A percentile compares a stretch with the other conserved stretches of the same genome.
Evolutionary conservation across 2,329 filamentous ascomycete genomes (phyloP).

Genomic region (Fusarium fracticaudum): DNA sequence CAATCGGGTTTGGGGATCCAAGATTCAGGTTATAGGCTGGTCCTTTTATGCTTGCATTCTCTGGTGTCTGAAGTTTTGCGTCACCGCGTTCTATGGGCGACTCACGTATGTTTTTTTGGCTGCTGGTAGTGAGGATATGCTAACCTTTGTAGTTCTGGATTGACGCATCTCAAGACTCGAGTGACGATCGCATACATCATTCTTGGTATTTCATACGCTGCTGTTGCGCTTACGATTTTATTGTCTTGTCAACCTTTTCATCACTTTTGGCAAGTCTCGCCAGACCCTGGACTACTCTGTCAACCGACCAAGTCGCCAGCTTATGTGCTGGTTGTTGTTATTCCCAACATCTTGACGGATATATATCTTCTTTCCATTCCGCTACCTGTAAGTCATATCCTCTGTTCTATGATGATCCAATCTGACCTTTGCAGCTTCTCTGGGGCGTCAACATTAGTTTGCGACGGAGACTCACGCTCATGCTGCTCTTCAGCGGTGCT

Average conservation of each 20-base stretch:
- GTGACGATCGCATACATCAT: slow-evolving; percentile 29
- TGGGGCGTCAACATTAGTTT: slow-evolving; percentile 38
- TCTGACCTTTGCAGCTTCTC: slow-evolving; percentile 17
- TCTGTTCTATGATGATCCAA: background rate
- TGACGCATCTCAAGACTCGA: slow-evolving; percentile 21
- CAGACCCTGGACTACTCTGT: slow-evolving; percentile 46
- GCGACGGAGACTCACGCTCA: slow-evolving; percentile 34
- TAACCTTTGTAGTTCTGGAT: slow-evolving; percentile 24
- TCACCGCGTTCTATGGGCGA: slow-evolving; percentile 43
- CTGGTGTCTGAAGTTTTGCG: slow-evolving; percentile 45
- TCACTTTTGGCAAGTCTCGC: slow-evolving; percentile 60
- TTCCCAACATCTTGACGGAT: slow-evolving; percentile 35
- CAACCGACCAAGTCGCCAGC: slow-evolving; percentile 35
- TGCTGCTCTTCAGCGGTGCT: slow-evolving; percentile 35
- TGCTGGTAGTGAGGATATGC: background rate
- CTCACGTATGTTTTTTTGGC: slow-evolving; percentile 39
- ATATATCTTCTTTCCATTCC: slow-evolving; percentile 33
- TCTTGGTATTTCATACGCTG: slow-evolving; percentile 23
- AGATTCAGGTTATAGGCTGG: slow-evolving; percentile 46
- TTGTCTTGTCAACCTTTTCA: slow-evolving; percentile 48
- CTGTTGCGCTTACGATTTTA: slow-evolving; percentile 24
- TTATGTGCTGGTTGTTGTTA: slow-evolving; percentile 32
- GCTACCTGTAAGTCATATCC: slow-evolving; percentile 9
- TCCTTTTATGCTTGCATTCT: slow-evolving; percentile 46
- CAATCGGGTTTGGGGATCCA: slow-evolving; percentile 43